These are phyloP conservation scores for Aureobasidium sp. DNA, from an alignment of 2,329 filamentous ascomycete species.

Conservation along the genomic window DNA sequence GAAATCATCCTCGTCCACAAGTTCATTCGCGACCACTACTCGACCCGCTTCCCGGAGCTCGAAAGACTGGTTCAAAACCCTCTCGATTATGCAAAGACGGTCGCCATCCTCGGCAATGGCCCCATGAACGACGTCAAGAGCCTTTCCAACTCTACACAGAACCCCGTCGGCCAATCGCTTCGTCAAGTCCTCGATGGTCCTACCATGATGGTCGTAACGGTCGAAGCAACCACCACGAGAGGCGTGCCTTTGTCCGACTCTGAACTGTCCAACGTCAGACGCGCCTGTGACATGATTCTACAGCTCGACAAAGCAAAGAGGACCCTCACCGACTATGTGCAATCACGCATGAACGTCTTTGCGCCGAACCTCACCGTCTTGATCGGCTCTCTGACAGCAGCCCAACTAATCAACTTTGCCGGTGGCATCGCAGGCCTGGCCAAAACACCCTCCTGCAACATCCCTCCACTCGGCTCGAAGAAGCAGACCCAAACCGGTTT, in stretches of 20 bases:
- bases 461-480: conserved; percentile 84
- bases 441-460: conserved; percentile 88
- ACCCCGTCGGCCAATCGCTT: conserved; percentile 67
- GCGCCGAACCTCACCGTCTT: conserved; percentile 88
- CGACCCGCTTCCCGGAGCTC: conserved; percentile 83
- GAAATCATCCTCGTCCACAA: conserved; percentile 94
- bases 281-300: conserved; percentile 83
- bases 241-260: conserved; percentile 68
- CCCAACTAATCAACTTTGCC: conserved; percentile 90
- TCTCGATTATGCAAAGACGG: conserved; percentile 90
- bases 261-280: conserved; percentile 66
- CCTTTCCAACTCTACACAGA: conserved; percentile 69
- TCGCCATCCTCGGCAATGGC: conserved; percentile 86
- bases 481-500: conserved; percentile 74
- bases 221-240: conserved; percentile 86
- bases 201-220: conserved; percentile 88
- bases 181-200: conserved; percentile 80
- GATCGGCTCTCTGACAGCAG: conserved; percentile 86
- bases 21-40: conserved; percentile 93
- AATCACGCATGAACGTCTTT: conserved; percentile 94
- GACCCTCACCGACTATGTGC: conserved; percentile 84
- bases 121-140: conserved; percentile 82
- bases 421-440: conserved; percentile 83
- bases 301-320: conserved; percentile 80
- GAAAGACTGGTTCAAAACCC: conserved; percentile 86